Evolutionary conservation across 257 asterid genomes (phyloP).

Genomic region (Solanum dulcamara): DNA sequence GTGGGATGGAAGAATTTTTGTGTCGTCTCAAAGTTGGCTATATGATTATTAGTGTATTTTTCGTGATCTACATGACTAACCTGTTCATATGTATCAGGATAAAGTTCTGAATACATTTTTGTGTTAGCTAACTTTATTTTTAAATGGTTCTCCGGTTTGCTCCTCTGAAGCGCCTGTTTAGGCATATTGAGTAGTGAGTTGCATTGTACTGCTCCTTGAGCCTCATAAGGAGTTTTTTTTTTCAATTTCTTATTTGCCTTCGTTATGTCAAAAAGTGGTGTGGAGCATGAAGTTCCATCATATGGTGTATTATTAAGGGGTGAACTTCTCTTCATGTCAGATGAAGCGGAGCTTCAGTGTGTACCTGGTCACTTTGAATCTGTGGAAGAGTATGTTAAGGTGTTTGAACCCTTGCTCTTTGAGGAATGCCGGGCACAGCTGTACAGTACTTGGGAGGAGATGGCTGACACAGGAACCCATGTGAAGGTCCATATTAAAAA

Average conservation of each 20-base stretch:
- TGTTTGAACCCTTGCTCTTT: constrained; percentile 95
- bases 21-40: constrained; percentile 14
- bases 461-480: constrained; percentile 54
- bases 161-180: neutral
- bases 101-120: neutral
- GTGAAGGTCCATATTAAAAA: constrained; percentile 65
- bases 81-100: neutral
- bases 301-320: neutral
- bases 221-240: neutral
- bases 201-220: neutral
- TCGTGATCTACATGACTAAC: neutral
- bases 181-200: neutral
- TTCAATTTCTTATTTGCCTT: neutral
- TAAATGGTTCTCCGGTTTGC: neutral
- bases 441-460: constrained; percentile 91
- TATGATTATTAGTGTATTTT: neutral
- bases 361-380: constrained; percentile 93
- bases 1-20: constrained; percentile 23
- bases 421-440: constrained; percentile 98
- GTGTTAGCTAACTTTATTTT: neutral
- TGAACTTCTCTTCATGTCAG: constrained; percentile 34
- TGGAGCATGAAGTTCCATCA: neutral
- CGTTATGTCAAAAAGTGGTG: neutral
- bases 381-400: constrained; percentile 83
- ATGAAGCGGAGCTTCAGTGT: constrained; percentile 84